Conservation (phyloP, 768 basidiomycete species). For the Plicaturopsis crispa region DNA sequence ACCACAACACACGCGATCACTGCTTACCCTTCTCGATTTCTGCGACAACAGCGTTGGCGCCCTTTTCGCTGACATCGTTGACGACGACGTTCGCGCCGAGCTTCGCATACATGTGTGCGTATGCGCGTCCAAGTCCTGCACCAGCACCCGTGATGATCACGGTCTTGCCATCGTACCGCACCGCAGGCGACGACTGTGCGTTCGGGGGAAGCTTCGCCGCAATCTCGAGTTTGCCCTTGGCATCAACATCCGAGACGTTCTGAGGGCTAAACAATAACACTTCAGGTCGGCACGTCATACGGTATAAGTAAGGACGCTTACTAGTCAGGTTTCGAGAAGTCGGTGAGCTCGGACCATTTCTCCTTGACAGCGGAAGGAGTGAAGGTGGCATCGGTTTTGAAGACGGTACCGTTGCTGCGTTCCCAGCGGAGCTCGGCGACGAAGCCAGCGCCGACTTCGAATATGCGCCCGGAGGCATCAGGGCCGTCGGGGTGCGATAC, state of each 20-base stretch:
- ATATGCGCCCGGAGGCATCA: constrained; percentile 74
- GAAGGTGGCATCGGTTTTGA: constrained; percentile 85
- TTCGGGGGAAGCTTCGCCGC: constrained; percentile 64
- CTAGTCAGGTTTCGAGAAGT: constrained; percentile 70
- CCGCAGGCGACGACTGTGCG: constrained; percentile 54
- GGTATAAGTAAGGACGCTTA: constrained; percentile 29
- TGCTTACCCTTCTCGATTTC: constrained; percentile 71
- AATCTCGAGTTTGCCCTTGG: constrained; percentile 50
- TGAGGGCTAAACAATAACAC: constrained; percentile 45
- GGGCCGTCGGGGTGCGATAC: constrained; percentile 81
- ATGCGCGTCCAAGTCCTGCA: constrained; percentile 86
- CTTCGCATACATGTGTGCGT: constrained; percentile 85
- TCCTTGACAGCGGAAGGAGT: constrained; percentile 87
- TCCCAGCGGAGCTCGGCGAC: constrained; percentile 92
- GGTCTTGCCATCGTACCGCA: constrained; percentile 85
- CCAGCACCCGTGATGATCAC: constrained; percentile 94
- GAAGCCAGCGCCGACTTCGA: constrained; percentile 91
- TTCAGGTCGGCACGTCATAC: constrained; percentile 1
- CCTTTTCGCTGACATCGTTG: constrained; percentile 89
- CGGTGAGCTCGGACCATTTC: constrained; percentile 74
- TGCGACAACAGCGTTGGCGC: constrained; percentile 76
- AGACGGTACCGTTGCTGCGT: constrained; percentile 77
- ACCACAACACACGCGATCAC: neutral
- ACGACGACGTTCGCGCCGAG: constrained; percentile 96
- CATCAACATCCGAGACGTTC: constrained; percentile 54